phyloP scores from a whole-genome alignment of 2,329 filamentous ascomycete species.

The Cladosporium halotolerans region DNA sequence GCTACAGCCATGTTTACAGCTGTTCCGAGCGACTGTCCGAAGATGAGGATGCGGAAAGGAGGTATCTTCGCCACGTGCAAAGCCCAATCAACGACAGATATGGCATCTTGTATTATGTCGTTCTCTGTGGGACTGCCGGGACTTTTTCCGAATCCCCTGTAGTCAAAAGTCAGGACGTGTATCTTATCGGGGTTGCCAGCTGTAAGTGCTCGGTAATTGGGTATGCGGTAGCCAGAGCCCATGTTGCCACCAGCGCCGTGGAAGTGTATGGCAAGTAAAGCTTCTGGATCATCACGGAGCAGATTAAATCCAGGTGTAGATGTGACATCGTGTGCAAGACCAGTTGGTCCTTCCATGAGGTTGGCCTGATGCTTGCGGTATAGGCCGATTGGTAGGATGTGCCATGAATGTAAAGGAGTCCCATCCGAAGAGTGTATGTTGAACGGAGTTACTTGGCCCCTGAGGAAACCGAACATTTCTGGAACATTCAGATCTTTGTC shows the following conservation, averaged over 20 bases:
- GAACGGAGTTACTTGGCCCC: slow-evolving; percentile 46
- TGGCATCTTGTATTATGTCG: slow-evolving; percentile 50
- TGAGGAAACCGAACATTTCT: slow-evolving; percentile 44
- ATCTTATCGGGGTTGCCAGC: slow-evolving; percentile 46
- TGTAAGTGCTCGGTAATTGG: slow-evolving; percentile 52
- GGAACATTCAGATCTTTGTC: slow-evolving; percentile 45
- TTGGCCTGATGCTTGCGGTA: slow-evolving; percentile 40
- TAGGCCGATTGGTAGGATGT: slow-evolving; percentile 42
- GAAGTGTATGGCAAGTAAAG: slow-evolving; percentile 58
- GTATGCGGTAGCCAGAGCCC: slow-evolving; percentile 49
- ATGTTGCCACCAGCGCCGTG: slow-evolving; percentile 54
- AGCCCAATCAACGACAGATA: slow-evolving; percentile 50
- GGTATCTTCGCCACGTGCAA: slow-evolving; percentile 47
- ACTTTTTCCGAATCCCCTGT: slow-evolving; percentile 54
- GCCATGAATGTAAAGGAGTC: slow-evolving; percentile 44
- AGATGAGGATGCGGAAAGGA: slow-evolving; percentile 51
- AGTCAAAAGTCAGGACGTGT: slow-evolving; percentile 56
- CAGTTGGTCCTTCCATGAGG: slow-evolving; percentile 38
- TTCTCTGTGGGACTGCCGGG: slow-evolving; percentile 50
- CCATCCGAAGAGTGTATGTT: slow-evolving; percentile 37
- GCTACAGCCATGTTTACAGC: slow-evolving; percentile 44
- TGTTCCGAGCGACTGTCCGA: slow-evolving; percentile 55
- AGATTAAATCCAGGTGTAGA: slow-evolving; percentile 54
- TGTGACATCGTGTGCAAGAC: slow-evolving; percentile 50
- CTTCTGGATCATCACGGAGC: slow-evolving; percentile 56